phyloP scores from a whole-genome alignment of 2,329 filamentous ascomycete species.

The Ceratocystis eucalypticola region DNA sequence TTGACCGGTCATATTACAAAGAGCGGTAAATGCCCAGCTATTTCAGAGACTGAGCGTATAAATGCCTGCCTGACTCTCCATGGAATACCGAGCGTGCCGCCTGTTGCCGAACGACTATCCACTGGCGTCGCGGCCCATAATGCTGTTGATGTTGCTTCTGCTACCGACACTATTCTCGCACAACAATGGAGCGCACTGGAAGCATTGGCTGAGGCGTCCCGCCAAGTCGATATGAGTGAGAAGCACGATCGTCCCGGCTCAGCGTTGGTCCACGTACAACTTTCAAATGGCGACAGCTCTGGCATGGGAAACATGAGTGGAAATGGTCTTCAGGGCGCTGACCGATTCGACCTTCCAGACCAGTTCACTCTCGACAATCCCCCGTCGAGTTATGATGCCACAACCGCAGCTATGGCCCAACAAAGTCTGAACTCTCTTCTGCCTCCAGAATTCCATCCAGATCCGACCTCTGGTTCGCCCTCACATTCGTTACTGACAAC shows the following conservation, averaged over 20 bases:
- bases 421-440: constrained; percentile 14
- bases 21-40: constrained; percentile 56
- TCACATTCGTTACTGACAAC: constrained; percentile 4
- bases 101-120: constrained; percentile 13
- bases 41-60: constrained; percentile 60
- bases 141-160: constrained; percentile 18
- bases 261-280: constrained; percentile 27
- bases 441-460: constrained; percentile 13
- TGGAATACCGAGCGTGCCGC: constrained; percentile 42
- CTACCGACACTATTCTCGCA: constrained; percentile 26
- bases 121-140: constrained; percentile 9
- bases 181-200: constrained; percentile 69
- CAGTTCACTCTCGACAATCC: constrained; percentile 46
- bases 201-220: constrained; percentile 75
- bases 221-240: constrained; percentile 57
- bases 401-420: constrained; percentile 19
- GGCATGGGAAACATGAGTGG: constrained; percentile 13
- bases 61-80: constrained; percentile 60
- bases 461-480: background rate
- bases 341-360: constrained; percentile 42
- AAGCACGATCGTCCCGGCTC: constrained; percentile 34
- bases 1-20: constrained; percentile 71
- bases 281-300: constrained; percentile 1
- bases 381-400: constrained; percentile 36
- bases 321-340: constrained; percentile 20